Percentiles rank a stretch among this genome's conserved stretches.
These are phyloP conservation scores for Gryganskiella cystojenkinii DNA, from an alignment of 192 early-diverging fungal species.

Conservation along the genomic window DNA sequence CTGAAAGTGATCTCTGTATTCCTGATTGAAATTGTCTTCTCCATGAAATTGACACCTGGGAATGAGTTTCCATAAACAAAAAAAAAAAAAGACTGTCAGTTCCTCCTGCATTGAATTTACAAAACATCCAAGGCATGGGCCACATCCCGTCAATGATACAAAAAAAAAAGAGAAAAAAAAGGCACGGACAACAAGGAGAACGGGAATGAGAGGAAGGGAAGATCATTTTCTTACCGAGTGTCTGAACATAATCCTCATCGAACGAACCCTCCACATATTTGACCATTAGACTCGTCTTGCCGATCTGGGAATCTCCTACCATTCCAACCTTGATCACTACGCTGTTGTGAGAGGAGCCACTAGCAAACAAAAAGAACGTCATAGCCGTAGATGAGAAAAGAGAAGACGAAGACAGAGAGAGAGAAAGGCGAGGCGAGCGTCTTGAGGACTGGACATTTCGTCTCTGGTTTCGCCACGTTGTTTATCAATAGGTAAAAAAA, in stretches of 20 bases:
- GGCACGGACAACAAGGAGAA: neutral
- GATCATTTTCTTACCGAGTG: conserved; percentile 71
- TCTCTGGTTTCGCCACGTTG: no score
- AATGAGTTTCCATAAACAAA: neutral
- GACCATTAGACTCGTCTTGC: conserved; percentile 97
- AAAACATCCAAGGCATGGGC: no score
- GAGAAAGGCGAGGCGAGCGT: neutral
- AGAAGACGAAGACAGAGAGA: neutral
- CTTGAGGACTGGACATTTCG: no score
- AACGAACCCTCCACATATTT: conserved; percentile 97
- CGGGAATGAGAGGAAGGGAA: neutral
- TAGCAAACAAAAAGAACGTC: neutral
- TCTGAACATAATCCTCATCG: conserved; percentile 96
- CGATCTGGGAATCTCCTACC: conserved; percentile 96
- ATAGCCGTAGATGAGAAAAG: neutral
- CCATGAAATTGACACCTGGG: conserved; percentile 94
- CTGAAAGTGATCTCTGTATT: conserved; percentile 96
- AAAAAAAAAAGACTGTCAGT: neutral
- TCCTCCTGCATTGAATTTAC: no score
- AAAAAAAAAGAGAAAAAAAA: neutral
- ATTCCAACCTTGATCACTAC: conserved; percentile 95
- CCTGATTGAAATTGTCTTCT: conserved; percentile 91
- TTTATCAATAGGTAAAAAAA: conserved; percentile 6
- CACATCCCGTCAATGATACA: no score
- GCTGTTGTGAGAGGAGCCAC: conserved; percentile 56